Percentiles rank a stretch among this genome's conserved stretches.
phyloP scores from a whole-genome alignment of 306 rosid genomes.

The Rosa chinensis region DNA sequence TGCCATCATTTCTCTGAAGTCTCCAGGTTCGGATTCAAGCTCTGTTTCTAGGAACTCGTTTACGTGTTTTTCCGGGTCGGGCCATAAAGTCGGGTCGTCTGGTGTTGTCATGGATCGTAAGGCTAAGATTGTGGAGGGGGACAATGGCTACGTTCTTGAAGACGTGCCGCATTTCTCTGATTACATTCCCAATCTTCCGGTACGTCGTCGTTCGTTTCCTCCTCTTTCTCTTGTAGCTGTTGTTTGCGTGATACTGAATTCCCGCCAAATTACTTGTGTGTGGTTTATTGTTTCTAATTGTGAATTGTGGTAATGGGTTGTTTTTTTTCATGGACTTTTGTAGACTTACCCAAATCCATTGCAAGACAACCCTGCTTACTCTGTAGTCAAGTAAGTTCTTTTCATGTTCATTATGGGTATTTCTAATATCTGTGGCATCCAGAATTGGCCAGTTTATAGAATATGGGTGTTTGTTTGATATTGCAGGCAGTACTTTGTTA shows the following conservation, averaged over 20 bases:
- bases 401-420: background rate
- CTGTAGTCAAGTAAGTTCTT: constrained; percentile 77
- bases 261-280: background rate
- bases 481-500: constrained; percentile 91
- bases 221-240: too few relatives aligned
- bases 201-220: constrained; percentile 26
- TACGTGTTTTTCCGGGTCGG: background rate
- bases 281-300: background rate
- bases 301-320: background rate
- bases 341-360: constrained; percentile 84
- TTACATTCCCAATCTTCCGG: constrained; percentile 70
- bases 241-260: too few relatives aligned
- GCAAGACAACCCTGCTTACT: constrained; percentile 90
- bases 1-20: constrained; percentile 1
- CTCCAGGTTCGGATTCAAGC: constrained; percentile 1
- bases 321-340: constrained; percentile 17
- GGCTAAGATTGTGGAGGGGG: constrained; percentile 46
- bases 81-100: background rate
- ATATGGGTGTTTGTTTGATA: constrained; percentile 13
- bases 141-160: constrained; percentile 69
- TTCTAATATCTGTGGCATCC: background rate
- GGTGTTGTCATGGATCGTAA: constrained; percentile 33
- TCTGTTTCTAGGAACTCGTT: background rate
- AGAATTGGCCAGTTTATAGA: background rate
- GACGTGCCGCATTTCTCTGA: constrained; percentile 87